phyloP scores from a whole-genome alignment of 169 alveolate genomes.

The Cystoisospora suis region DNA sequence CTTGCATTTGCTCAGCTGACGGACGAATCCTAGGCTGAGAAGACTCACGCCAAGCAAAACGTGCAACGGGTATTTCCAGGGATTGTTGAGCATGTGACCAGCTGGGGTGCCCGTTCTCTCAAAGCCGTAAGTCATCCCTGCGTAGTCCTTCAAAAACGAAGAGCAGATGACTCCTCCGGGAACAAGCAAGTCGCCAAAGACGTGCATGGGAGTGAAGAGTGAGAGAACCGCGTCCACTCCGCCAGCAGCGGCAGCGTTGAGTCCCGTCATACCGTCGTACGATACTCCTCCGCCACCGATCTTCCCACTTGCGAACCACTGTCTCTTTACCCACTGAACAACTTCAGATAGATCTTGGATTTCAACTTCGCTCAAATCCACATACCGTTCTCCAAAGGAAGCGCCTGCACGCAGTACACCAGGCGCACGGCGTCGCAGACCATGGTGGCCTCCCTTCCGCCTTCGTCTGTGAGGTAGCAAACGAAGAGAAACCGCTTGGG shows the following conservation, averaged over 20 bases:
- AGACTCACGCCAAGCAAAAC: constrained; percentile 64
- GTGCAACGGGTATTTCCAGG: constrained; percentile 66
- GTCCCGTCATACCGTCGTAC: constrained; percentile 78
- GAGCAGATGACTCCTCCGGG: constrained; percentile 74
- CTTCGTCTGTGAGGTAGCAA: no score
- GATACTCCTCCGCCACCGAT: constrained; percentile 75
- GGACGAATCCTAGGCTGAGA: no score
- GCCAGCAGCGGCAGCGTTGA: constrained; percentile 68
- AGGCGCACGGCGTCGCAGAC: no score
- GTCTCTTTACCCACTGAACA: constrained; percentile 68
- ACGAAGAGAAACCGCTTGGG: no score
- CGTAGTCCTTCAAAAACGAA: constrained; percentile 71
- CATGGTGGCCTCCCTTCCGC: no score
- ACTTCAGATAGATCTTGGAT: constrained; percentile 66
- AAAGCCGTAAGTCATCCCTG: constrained; percentile 70
- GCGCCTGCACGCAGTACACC: constrained; percentile 74
- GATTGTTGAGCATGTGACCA: constrained; percentile 65
- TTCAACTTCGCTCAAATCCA: constrained; percentile 70
- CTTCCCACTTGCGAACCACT: constrained; percentile 71
- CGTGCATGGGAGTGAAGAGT: constrained; percentile 69
- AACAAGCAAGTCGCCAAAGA: constrained; percentile 70
- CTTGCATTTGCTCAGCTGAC: no score
- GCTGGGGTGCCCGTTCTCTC: constrained; percentile 73
- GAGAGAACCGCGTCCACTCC: constrained; percentile 59
- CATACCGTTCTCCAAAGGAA: constrained; percentile 71